Conservation (phyloP, 2,329 filamentous ascomycete genomes). For the Trichoderma aggressivum region DNA sequence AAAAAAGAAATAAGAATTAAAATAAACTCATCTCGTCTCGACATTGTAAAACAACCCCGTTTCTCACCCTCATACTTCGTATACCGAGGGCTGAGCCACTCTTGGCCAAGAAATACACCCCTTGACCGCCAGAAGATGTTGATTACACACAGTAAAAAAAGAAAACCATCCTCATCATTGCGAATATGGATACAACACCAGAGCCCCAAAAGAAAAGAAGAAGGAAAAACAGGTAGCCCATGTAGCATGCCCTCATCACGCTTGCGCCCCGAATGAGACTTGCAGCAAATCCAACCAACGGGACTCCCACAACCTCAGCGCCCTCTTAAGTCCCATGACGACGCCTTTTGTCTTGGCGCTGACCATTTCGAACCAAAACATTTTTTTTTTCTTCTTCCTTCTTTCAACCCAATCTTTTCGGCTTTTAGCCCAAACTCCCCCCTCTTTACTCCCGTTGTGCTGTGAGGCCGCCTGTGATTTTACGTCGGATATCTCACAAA, state of each 20-base stretch:
- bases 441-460: neutral
- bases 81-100: neutral
- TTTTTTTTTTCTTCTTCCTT: neutral
- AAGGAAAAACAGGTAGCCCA: too few species aligned
- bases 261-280: neutral
- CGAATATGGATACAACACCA: neutral
- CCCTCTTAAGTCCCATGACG: neutral
- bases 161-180: neutral
- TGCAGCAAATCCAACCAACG: neutral
- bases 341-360: neutral
- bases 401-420: neutral
- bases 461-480: neutral
- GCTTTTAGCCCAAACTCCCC: neutral
- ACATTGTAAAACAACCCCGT: neutral
- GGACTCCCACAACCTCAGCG: neutral
- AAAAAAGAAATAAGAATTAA: neutral
- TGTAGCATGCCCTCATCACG: neutral
- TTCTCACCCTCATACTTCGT: neutral
- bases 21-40: neutral
- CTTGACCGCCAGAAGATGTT: neutral
- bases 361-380: neutral
- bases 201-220: neutral
- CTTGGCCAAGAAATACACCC: neutral
- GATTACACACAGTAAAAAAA: neutral
- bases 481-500: neutral